Evolutionary conservation across 192 early-diverging fungal species (phyloP), one percentile per base, ranked within the genome.

Genomic region (Rhizophagus sp.): DNA sequence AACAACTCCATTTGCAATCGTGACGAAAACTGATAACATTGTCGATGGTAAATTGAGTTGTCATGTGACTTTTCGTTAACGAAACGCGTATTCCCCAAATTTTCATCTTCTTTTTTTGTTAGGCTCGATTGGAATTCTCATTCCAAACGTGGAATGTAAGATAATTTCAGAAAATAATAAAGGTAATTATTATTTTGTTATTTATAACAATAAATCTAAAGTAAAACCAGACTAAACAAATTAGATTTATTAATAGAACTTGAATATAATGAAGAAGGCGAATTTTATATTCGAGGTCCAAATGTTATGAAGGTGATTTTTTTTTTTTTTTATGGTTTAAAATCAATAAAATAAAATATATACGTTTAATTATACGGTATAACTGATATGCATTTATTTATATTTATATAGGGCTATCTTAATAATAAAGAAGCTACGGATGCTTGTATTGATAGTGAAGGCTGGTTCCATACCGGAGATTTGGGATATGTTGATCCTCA

Each of bases 401-500:
- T 78, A 87, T 84, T 25, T 87, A 85, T 17, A 25, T 25, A 72
- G 80, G 92, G 94, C 0, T 98, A 98, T 83, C 89, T 92, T 65
- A 91, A 94, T 82, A 95, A 97, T 78, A 85, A 87, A 24, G 78
- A 88, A 75, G 95, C 94, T 2, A 97, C 95, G 0, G 75, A 75
- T 12, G 88, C 91, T 0, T 92, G 92, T 22, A 89, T 97, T 81
- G 91, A 91, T 81, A 25, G 74, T 0, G 93, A 94, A 36, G 92
- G 94, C 0, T 97, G 90, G 86, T 83, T 97, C 30, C 94, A 94
- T 73, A 97, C 94, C 2, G 93, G 93, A 39, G 97, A 98, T 81
- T 85, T 98, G 57, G 96, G 90, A 1, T 73, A 89, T 15, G 82
- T 92, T 17, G 92, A 95, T 76, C 82, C 80, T 39, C 70, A 90